These are phyloP conservation scores for Sporothrix pallida DNA, from an alignment of 2,329 filamentous ascomycete species.

Conservation along the genomic window DNA sequence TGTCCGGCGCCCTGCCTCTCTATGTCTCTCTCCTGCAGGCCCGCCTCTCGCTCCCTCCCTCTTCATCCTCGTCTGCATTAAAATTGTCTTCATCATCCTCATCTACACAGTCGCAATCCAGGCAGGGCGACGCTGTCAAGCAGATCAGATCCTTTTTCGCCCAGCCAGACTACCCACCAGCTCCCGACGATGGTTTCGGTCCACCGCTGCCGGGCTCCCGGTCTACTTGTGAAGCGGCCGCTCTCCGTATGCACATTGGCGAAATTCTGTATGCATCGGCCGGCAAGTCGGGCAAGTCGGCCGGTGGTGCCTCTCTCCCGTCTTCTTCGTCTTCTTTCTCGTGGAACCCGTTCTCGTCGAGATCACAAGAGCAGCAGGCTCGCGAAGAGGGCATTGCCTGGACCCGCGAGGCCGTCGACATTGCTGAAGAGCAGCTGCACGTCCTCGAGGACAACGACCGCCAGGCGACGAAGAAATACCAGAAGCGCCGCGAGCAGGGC, in stretches of 20 bases:
- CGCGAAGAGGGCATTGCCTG: slow-evolving; percentile 79
- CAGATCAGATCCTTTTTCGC: slow-evolving; percentile 24
- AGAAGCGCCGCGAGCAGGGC: not conserved
- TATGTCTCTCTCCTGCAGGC: slow-evolving; percentile 84
- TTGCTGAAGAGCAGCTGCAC: slow-evolving; percentile 72
- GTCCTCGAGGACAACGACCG: slow-evolving; percentile 44
- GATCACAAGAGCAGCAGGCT: slow-evolving; percentile 49
- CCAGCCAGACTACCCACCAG: slow-evolving; percentile 63
- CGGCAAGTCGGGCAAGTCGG: slow-evolving; percentile 43
- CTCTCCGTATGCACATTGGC: slow-evolving; percentile 85
- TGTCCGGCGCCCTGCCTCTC: slow-evolving; percentile 76
- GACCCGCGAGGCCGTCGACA: slow-evolving; percentile 86
- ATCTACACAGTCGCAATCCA: not conserved
- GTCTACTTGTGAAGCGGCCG: slow-evolving; percentile 82
- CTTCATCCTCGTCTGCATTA: slow-evolving; percentile 30
- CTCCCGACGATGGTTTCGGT: slow-evolving; percentile 71
- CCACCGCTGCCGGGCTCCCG: slow-evolving; percentile 67
- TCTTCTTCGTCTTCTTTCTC: slow-evolving; percentile 85
- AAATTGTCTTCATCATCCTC: not conserved
- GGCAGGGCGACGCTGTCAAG: not conserved
- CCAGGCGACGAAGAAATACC: slow-evolving; percentile 4
- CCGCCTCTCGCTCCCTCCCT: slow-evolving; percentile 64
- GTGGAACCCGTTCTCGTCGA: slow-evolving; percentile 67
- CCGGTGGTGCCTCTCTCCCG: slow-evolving; percentile 54
- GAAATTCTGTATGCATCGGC: slow-evolving; percentile 79